Base-by-base conservation (phyloP, 1,139 yeast genomes). In the Torulaspora globosa region DNA sequence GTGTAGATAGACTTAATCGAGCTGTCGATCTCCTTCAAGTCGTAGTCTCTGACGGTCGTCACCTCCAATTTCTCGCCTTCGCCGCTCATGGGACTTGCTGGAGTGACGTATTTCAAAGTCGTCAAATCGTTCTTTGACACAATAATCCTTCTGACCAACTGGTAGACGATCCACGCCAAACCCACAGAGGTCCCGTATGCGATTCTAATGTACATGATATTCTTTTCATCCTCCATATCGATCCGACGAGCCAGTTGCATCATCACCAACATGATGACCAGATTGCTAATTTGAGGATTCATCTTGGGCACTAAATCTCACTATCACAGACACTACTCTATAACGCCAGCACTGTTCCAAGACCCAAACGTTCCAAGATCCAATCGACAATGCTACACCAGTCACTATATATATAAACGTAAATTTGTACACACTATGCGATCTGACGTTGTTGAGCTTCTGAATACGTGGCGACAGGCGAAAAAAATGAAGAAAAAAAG, bases 1-100 rank as follows among this genome's bases (percentile, higher is more conserved):
- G 94, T 85, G 76, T 84, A 82, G 56, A 89, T 79, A 55, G 95
- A 76, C 72, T 85, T 87, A 69, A 90, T 78, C 53, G 88, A 83
- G 43, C 78, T 51, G 66, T 85, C 82, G 54, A 90, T 78, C 73
- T 92, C 97, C 67, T 81, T 77, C 67, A 88, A 77, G 69, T 92
- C 99, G 73, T 92, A 94, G 61, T 92, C 97, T 74, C 82, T 88
- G 55, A 89, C 89, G 46, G 97, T 89, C 60, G 97, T 89, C 54
- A 90, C 86, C 51, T 79, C 76, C 50, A 87, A 78, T 62, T 85
- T 83, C 58, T 88, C 87, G 49, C 83, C 67, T 65, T 81, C 83
- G 31, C 62, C 61, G 47, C 82, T 70, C 76, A 90, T 71, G 30
- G 95, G 76, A 67, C 82, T 81, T 56, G 95, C 84, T 44, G 96